Percentiles rank a stretch among this genome's conserved stretches.
phyloP scores from a whole-genome alignment of 2,329 filamentous ascomycete species.

The Aspergillus bombycis region DNA sequence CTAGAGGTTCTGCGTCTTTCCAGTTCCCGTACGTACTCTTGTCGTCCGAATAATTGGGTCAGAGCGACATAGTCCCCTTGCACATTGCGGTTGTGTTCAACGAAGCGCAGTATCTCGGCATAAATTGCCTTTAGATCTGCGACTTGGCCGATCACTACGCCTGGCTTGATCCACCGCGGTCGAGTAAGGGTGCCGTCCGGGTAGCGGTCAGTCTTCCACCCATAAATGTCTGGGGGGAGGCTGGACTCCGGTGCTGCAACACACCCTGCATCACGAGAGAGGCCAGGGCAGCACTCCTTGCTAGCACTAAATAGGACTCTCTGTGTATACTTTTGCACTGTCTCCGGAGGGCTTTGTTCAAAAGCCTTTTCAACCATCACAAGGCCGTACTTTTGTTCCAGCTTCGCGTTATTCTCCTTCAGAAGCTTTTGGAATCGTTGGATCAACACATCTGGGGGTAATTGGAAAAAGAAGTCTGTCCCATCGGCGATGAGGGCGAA shows the following conservation, averaged over 20 bases:
- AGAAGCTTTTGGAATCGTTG: slow-evolving; percentile 62
- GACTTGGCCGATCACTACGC: slow-evolving; percentile 55
- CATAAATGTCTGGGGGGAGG: slow-evolving; percentile 54
- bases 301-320: slow-evolving; percentile 60
- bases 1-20: slow-evolving; percentile 39
- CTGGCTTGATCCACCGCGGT: slow-evolving; percentile 54
- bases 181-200: slow-evolving; percentile 42
- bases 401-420: slow-evolving; percentile 56
- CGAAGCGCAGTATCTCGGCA: slow-evolving; percentile 45
- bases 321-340: slow-evolving; percentile 51
- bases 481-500: slow-evolving; percentile 67
- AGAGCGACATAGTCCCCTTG: slow-evolving; percentile 52
- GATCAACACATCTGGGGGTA: slow-evolving; percentile 66
- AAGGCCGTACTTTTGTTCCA: slow-evolving; percentile 55
- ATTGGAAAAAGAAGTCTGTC: slow-evolving; percentile 67
- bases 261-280: slow-evolving; percentile 53
- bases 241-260: slow-evolving; percentile 56
- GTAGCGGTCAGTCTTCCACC: slow-evolving; percentile 46
- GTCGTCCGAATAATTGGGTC: slow-evolving; percentile 56
- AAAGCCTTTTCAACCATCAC: slow-evolving; percentile 26
- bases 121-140: slow-evolving; percentile 53
- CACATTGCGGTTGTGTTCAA: slow-evolving; percentile 35
- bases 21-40: slow-evolving; percentile 55
- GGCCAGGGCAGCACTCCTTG: slow-evolving; percentile 55
- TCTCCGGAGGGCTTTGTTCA: slow-evolving; percentile 23